Percentiles rank a stretch among this genome's conserved stretches.
Conservation (phyloP, 2,329 filamentous ascomycete species). For the Mycosphaerella sp. region DNA sequence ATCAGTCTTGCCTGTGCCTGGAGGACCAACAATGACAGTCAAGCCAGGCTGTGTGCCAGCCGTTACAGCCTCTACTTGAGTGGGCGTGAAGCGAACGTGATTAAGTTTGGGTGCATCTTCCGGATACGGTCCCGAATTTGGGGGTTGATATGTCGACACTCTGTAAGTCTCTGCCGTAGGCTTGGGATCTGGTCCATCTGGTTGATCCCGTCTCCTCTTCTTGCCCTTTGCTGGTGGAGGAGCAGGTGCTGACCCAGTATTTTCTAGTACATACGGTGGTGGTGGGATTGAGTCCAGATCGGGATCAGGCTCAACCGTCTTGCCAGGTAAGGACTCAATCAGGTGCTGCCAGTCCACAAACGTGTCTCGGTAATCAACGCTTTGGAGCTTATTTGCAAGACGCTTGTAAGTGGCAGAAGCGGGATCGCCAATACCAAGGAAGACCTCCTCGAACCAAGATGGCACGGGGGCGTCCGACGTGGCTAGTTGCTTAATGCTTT, state of each 20-base stretch:
- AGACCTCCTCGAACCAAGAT: slow-evolving; percentile 91
- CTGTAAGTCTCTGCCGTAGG: slow-evolving; percentile 60
- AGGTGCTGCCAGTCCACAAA: slow-evolving; percentile 95
- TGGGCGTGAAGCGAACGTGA: slow-evolving; percentile 77
- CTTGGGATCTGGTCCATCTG: slow-evolving; percentile 57
- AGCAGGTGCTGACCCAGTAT: slow-evolving; percentile 38
- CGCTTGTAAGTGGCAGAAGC: slow-evolving; percentile 79
- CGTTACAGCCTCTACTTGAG: slow-evolving; percentile 85
- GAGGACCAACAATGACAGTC: slow-evolving; percentile 88
- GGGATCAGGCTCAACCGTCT: slow-evolving; percentile 71
- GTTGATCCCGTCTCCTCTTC: slow-evolving; percentile 74
- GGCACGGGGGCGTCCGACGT: slow-evolving; percentile 80
- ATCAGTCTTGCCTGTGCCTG: slow-evolving; percentile 98
- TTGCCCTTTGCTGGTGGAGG: slow-evolving; percentile 57
- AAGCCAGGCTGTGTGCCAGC: slow-evolving; percentile 92
- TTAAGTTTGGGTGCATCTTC: slow-evolving; percentile 78
- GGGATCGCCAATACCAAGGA: slow-evolving; percentile 94
- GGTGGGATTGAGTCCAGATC: slow-evolving; percentile 67
- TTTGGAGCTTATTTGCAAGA: slow-evolving; percentile 67
- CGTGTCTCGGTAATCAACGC: slow-evolving; percentile 85
- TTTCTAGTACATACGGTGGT: slow-evolving; percentile 79
- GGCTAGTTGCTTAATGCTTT: slow-evolving; percentile 81
- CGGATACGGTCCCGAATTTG: slow-evolving; percentile 84
- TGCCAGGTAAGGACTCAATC: slow-evolving; percentile 80
- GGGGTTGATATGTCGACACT: slow-evolving; percentile 83